Percentiles rank a stretch among this genome's conserved stretches.
Conservation (phyloP, 78 protist species). For the Pigoraptor vietnamica region DNA sequence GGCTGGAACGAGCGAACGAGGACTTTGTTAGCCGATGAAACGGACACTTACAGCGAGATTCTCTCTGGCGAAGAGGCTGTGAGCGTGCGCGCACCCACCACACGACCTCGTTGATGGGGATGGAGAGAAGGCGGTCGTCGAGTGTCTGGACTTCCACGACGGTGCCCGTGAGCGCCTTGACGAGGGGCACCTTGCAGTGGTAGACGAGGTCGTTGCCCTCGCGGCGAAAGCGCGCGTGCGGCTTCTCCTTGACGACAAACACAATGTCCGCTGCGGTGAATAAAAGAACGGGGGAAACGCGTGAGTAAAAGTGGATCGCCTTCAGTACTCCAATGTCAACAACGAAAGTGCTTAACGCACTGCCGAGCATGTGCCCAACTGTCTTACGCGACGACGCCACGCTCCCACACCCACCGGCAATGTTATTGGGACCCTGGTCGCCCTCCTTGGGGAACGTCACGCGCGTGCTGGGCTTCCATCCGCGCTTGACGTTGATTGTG, state of each 20-base stretch:
- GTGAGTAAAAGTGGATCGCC: too few species aligned
- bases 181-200: conserved; percentile 4
- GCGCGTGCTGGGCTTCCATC: conserved; percentile 55
- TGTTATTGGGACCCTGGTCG: conserved; percentile 16
- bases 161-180: conserved; percentile 24
- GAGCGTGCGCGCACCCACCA: too few species aligned
- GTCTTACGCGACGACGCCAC: background rate
- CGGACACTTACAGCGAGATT: background rate
- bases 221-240: conserved; percentile 37
- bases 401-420: background rate
- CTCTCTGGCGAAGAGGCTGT: too few species aligned
- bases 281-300: conserved; percentile 20
- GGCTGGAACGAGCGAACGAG: background rate
- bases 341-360: background rate
- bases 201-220: conserved; percentile 32
- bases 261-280: conserved; percentile 51
- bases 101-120: background rate
- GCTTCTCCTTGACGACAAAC: conserved; percentile 37
- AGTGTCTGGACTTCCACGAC: conserved; percentile 4
- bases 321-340: background rate
- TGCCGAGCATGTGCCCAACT: background rate
- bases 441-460: conserved; percentile 49
- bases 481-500: conserved; percentile 37
- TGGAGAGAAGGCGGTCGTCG: background rate
- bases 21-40: background rate